A percentile compares a stretch with the other conserved stretches of the same genome.
These are phyloP conservation scores for Fusarium guadeloupense DNA, from an alignment of 2,329 filamentous ascomycete species.

Conservation along the genomic window DNA sequence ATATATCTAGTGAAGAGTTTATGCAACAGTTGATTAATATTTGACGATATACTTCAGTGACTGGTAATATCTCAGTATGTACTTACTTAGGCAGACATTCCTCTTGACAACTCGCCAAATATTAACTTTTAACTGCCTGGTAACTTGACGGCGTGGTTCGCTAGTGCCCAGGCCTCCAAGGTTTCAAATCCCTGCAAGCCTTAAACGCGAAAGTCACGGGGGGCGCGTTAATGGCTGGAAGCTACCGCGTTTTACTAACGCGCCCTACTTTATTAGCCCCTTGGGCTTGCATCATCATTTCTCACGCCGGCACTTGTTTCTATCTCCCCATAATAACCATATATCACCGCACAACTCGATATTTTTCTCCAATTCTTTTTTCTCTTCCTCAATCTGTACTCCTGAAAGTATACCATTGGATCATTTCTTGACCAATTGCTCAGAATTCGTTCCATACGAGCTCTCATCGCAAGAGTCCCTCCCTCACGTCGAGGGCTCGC, in stretches of 20 bases:
- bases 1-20: no score
- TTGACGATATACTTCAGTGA: no score
- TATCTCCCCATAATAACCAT: slow-evolving; percentile 6
- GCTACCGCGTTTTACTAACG: slow-evolving; percentile 37
- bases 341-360: not conserved
- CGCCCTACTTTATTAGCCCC: slow-evolving; percentile 25
- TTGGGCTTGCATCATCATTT: slow-evolving; percentile 30
- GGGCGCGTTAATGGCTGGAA: slow-evolving; percentile 33
- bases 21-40: no score
- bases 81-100: no score
- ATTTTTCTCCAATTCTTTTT: not conserved
- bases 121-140: no score
- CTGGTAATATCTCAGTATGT: no score
- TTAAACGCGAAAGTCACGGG: slow-evolving; percentile 38
- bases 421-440: slow-evolving; percentile 1
- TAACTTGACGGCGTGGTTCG: slow-evolving; percentile 25
- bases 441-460: slow-evolving; percentile 29
- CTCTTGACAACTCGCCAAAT: no score
- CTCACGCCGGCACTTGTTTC: slow-evolving; percentile 9
- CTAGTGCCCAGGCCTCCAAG: slow-evolving; percentile 23
- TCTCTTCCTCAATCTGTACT: not conserved
- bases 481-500: slow-evolving; percentile 22
- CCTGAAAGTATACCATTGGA: not conserved
- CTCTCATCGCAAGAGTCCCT: slow-evolving; percentile 21
- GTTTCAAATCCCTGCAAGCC: slow-evolving; percentile 9